Conservation (phyloP, 2,329 filamentous ascomycete genomes). For the Dryadomyces sulphureus region DNA sequence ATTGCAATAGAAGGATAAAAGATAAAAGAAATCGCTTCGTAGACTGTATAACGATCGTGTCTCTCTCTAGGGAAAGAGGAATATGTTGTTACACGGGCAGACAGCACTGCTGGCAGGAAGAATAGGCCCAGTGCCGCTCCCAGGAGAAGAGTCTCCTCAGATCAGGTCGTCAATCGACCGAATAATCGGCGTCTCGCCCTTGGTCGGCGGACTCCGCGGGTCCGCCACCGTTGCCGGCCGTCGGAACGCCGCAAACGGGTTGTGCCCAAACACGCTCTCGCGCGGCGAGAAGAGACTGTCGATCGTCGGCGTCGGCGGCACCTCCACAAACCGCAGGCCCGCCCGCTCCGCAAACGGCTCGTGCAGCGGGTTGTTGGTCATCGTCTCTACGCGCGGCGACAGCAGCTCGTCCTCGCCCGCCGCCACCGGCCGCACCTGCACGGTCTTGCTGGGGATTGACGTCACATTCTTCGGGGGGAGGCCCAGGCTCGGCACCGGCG, state of each 20-base stretch:
- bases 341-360: constrained; percentile 25
- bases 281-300: constrained; percentile 40
- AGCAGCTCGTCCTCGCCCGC: constrained; percentile 35
- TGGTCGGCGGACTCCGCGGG: constrained; percentile 60
- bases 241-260: constrained; percentile 36
- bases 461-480: too few relatives aligned
- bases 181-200: constrained; percentile 59
- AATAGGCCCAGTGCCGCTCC: not conserved
- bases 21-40: not conserved
- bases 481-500: not conserved
- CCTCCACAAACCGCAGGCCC: constrained; percentile 37
- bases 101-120: not conserved
- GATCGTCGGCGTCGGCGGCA: constrained; percentile 34
- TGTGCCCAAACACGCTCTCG: constrained; percentile 35
- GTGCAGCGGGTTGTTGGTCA: constrained; percentile 54
- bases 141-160: constrained; percentile 20
- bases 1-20: not conserved
- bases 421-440: constrained; percentile 3
- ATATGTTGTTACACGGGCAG: not conserved
- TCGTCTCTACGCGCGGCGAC: constrained; percentile 58
- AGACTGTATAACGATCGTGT: not conserved
- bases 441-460: not conserved
- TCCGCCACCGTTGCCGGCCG: constrained; percentile 40
- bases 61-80: not conserved
- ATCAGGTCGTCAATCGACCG: constrained; percentile 66